phyloP scores from a whole-genome alignment of 1,139 yeast species.

The Geotrichum reessii region DNA sequence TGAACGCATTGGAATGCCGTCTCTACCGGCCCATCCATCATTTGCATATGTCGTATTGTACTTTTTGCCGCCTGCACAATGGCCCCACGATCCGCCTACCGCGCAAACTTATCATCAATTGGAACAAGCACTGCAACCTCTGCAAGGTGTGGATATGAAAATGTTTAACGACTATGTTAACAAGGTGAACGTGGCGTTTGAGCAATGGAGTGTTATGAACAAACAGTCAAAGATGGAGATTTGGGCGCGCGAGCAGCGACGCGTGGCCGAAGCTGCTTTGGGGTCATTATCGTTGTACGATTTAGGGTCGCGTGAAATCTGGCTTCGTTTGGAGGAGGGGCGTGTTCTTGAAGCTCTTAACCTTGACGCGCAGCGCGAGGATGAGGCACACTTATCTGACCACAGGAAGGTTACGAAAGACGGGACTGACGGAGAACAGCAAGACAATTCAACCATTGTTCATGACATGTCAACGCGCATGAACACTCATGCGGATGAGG shows the following conservation, averaged over 20 bases:
- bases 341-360: constrained; percentile 21
- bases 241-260: constrained; percentile 43
- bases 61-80: constrained; percentile 41
- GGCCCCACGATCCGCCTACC: constrained; percentile 51
- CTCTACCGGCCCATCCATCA: constrained; percentile 41
- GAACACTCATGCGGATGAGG: background rate
- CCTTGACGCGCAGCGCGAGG: constrained; percentile 8
- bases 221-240: constrained; percentile 36
- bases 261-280: constrained; percentile 43
- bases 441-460: background rate
- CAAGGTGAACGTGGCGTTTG: constrained; percentile 41
- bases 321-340: constrained; percentile 36
- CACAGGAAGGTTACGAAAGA: background rate
- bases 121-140: constrained; percentile 27
- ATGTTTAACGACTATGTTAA: constrained; percentile 20
- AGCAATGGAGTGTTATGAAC: constrained; percentile 40
- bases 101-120: constrained; percentile 38
- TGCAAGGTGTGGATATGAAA: constrained; percentile 8
- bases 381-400: background rate
- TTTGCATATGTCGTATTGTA: constrained; percentile 46
- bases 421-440: background rate
- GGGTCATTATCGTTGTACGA: constrained; percentile 41
- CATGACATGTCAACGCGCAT: background rate
- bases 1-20: constrained; percentile 37
- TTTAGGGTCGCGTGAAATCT: constrained; percentile 39